phyloP scores from a whole-genome alignment of 257 asterid species.

The Penstemon eatonii region DNA sequence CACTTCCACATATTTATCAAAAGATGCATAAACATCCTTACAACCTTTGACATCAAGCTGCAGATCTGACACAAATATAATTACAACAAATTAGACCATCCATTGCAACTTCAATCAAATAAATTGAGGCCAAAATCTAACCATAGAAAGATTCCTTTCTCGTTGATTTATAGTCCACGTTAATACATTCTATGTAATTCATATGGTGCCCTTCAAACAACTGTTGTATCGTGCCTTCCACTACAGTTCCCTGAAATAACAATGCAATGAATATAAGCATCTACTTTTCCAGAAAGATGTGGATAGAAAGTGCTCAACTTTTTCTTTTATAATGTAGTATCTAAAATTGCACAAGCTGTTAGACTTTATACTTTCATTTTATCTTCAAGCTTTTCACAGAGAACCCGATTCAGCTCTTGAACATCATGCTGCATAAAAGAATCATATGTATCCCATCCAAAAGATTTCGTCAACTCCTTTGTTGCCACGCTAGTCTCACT shows the following conservation, averaged over 20 bases:
- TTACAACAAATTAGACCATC: conserved; percentile 24
- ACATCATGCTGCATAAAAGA: conserved; percentile 88
- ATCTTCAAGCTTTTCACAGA: conserved; percentile 87
- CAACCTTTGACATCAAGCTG: conserved; percentile 89
- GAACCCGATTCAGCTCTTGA: conserved; percentile 85
- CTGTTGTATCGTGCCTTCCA: conserved; percentile 83
- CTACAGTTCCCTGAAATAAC: conserved; percentile 69
- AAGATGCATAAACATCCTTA: conserved; percentile 74
- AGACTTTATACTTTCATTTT: conserved; percentile 67
- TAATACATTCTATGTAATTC: conserved; percentile 82
- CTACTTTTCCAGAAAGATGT: conserved; percentile 10
- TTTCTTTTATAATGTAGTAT: conserved; percentile 19
- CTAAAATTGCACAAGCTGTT: conserved; percentile 20
- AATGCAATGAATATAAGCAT: conserved; percentile 12
- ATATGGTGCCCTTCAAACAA: conserved; percentile 90
- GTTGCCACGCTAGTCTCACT: conserved; percentile 81
- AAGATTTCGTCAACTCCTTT: conserved; percentile 81
- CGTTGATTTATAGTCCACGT: conserved; percentile 79
- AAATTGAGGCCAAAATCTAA: conserved; percentile 28
- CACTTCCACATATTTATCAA: conserved; percentile 85
- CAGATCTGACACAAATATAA: conserved; percentile 50
- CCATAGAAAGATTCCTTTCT: conserved; percentile 90
- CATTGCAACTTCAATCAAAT: conserved; percentile 13
- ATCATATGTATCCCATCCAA: conserved; percentile 86
- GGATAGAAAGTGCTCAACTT: conserved; percentile 1